Conservation (phyloP, 768 basidiomycete species). For the Gloeopeniophorella convolvens region DNA sequence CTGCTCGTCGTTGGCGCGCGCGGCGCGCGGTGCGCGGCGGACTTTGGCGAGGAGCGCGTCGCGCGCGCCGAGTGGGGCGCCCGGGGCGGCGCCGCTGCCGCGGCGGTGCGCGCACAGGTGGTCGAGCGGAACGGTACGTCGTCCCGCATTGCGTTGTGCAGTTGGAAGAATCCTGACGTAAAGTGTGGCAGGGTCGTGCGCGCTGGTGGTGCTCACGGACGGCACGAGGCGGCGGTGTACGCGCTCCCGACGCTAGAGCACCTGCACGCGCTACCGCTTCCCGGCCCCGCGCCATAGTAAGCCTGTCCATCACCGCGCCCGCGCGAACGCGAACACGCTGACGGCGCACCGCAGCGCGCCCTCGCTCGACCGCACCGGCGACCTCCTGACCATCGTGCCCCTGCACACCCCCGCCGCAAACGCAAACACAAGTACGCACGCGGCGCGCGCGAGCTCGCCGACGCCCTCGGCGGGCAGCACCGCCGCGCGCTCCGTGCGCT, state of each 20-base stretch:
- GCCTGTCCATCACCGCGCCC: background rate
- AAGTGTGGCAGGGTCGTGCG: constrained; percentile 41
- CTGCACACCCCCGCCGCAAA: background rate
- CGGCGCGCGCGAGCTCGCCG: constrained; percentile 17
- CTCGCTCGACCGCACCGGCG: constrained; percentile 22
- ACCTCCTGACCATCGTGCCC: constrained; percentile 17
- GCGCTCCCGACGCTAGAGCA: constrained; percentile 59
- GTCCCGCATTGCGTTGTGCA: background rate
- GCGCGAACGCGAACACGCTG: background rate
- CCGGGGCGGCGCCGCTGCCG: constrained; percentile 45
- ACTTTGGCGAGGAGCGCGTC: constrained; percentile 60
- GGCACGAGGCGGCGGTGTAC: constrained; percentile 44
- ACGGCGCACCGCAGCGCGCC: constrained; percentile 27
- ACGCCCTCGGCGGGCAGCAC: constrained; percentile 27
- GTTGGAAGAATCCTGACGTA: background rate
- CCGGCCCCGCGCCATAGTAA: constrained; percentile 10
- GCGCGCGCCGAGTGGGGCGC: constrained; percentile 59
- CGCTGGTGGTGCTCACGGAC: constrained; percentile 50
- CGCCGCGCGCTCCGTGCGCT: background rate
- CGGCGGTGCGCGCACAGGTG: constrained; percentile 45
- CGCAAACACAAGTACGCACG: background rate
- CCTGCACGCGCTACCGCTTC: constrained; percentile 35
- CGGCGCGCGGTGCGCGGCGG: constrained; percentile 48
- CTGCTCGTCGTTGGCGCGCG: constrained; percentile 52
- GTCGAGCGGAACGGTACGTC: constrained; percentile 54